These are phyloP conservation scores for Yamadazyma dushanensis DNA, from an alignment of 1,139 yeast species.

Conservation along the genomic window DNA sequence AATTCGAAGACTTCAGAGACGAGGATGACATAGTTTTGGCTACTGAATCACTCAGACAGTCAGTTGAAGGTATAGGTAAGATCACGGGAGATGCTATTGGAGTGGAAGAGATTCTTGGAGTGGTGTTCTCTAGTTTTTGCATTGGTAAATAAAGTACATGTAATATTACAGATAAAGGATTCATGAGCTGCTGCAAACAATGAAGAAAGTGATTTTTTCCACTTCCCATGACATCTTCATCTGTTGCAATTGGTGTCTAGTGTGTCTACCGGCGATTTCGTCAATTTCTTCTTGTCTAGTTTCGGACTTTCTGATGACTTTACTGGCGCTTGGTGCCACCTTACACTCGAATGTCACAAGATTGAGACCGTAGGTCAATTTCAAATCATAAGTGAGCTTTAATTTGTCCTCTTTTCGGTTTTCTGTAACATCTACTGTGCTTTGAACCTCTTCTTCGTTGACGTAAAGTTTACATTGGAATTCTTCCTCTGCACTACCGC, in stretches of 20 bases:
- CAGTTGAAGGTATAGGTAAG: conserved; percentile 87
- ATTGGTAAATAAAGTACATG: conserved; percentile 67
- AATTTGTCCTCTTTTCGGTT: conserved; percentile 21
- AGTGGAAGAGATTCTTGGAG: conserved; percentile 86
- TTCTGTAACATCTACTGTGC: conserved; percentile 39
- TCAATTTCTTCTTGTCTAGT: conserved; percentile 26
- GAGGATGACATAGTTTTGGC: conserved; percentile 78
- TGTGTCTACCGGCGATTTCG: conserved; percentile 40
- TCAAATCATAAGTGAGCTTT: conserved; percentile 48
- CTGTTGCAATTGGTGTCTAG: conserved; percentile 50
- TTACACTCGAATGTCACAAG: conserved; percentile 48
- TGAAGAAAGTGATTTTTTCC: conserved; percentile 40
- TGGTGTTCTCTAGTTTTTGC: conserved; percentile 88
- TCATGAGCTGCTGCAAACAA: conserved; percentile 23
- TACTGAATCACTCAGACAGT: conserved; percentile 68
- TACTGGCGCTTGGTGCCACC: conserved; percentile 40
- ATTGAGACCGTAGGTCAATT: conserved; percentile 50
- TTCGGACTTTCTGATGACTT: conserved; percentile 29
- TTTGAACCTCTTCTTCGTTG: conserved; percentile 50
- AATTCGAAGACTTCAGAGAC: conserved; percentile 52
- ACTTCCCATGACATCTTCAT: conserved; percentile 50
- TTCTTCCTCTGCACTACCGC: conserved; percentile 35
- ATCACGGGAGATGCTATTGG: conserved; percentile 90
- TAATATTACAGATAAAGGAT: conserved; percentile 5
- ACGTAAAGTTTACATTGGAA: conserved; percentile 45